phyloP scores from a whole-genome alignment of 2,329 filamentous ascomycete species.

The Sporothrix globosa region DNA sequence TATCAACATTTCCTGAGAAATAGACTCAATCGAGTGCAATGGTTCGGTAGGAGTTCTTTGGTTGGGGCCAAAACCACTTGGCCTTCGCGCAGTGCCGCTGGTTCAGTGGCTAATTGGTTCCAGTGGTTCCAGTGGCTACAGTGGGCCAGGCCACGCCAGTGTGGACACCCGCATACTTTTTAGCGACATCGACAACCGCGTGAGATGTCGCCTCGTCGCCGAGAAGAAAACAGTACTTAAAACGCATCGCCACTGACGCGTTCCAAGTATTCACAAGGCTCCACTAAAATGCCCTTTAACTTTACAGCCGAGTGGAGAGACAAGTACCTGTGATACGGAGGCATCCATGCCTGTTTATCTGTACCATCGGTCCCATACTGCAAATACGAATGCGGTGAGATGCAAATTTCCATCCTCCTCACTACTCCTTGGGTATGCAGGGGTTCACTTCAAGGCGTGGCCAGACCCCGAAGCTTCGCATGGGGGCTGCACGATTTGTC shows the following conservation, averaged over 20 bases:
- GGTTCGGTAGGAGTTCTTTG: background rate
- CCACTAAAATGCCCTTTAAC: constrained; percentile 1
- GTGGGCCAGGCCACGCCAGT: constrained; percentile 1
- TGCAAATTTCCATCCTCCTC: background rate
- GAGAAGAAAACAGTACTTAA: background rate
- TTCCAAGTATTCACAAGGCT: constrained; percentile 7
- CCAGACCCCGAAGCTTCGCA: background rate
- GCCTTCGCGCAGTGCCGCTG: background rate
- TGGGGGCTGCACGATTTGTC: constrained; percentile 8
- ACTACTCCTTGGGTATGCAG: background rate
- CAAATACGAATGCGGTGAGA: constrained; percentile 14
- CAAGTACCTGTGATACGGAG: background rate
- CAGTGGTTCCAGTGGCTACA: background rate
- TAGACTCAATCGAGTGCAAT: background rate
- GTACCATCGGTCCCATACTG: background rate
- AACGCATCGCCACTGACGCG: background rate
- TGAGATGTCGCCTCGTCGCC: constrained; percentile 9
- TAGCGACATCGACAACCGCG: background rate
- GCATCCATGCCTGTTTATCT: background rate
- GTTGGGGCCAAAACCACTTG: background rate
- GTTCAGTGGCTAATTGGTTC: background rate
- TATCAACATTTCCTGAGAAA: background rate
- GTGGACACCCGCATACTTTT: constrained; percentile 14
- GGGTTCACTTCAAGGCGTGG: background rate
- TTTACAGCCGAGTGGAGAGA: background rate